Evolutionary conservation across 805 yeast species (phyloP).

Genomic region (Huiozyma sinensis): DNA sequence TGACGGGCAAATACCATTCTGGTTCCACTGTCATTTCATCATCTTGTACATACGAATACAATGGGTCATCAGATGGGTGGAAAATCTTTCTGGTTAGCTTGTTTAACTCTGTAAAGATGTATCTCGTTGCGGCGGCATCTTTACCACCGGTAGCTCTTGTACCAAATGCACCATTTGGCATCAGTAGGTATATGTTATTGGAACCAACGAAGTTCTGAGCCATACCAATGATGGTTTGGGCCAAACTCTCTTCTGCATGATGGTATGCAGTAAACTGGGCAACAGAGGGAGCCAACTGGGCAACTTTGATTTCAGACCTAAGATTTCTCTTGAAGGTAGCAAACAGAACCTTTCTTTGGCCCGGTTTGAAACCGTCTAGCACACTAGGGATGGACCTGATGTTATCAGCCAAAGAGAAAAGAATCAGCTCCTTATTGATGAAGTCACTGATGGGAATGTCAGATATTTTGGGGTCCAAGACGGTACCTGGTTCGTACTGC

Average conservation of each 20-base stretch:
- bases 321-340: conserved; percentile 78
- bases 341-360: conserved; percentile 86
- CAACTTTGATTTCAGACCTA: conserved; percentile 71
- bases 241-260: conserved; percentile 85
- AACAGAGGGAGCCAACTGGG: conserved; percentile 82
- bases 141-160: conserved; percentile 95
- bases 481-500: conserved; percentile 85
- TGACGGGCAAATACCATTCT: conserved; percentile 85
- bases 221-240: conserved; percentile 82
- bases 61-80: conserved; percentile 67
- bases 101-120: conserved; percentile 77
- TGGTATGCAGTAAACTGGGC: conserved; percentile 87
- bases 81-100: conserved; percentile 68
- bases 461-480: conserved; percentile 62
- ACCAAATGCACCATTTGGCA: conserved; percentile 95
- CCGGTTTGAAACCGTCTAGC: conserved; percentile 92
- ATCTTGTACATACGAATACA: conserved; percentile 73
- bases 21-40: conserved; percentile 94
- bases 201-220: conserved; percentile 95
- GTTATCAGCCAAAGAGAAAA: conserved; percentile 94
- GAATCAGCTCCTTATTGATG: conserved; percentile 86
- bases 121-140: conserved; percentile 97
- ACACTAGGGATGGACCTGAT: conserved; percentile 90
- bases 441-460: conserved; percentile 87
- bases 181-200: conserved; percentile 71